Conservation (phyloP, 2,329 filamentous ascomycete genomes). For the Verticillium klebahnii region DNA sequence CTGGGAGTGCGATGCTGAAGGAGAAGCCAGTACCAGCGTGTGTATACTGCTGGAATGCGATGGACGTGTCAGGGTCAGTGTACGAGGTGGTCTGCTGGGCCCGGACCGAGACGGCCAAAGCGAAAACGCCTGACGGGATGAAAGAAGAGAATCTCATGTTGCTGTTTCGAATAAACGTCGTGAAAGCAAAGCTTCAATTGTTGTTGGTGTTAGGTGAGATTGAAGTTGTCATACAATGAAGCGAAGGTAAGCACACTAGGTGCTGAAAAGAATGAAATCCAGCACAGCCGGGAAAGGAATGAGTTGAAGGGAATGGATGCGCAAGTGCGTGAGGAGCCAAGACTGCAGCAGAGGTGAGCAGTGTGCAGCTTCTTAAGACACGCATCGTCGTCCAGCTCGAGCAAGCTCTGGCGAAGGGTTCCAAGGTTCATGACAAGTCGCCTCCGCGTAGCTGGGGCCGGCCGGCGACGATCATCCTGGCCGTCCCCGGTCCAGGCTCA, state of each 20-base stretch:
- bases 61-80: slow-evolving; percentile 6
- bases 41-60: slow-evolving; percentile 9
- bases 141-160: slow-evolving; percentile 10
- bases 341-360: too few relatives aligned
- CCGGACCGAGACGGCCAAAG: not conserved
- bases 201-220: not conserved
- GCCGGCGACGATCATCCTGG: too few relatives aligned
- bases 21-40: slow-evolving; percentile 6
- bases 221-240: not conserved
- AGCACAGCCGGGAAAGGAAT: slow-evolving; percentile 8
- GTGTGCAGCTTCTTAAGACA: too few relatives aligned
- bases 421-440: too few relatives aligned
- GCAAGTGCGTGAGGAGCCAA: too few relatives aligned
- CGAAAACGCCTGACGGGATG: slow-evolving; percentile 3
- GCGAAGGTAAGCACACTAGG: not conserved
- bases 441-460: too few relatives aligned
- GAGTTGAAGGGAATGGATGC: not conserved
- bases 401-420: too few relatives aligned
- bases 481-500: slow-evolving; percentile 8
- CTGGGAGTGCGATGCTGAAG: slow-evolving; percentile 8
- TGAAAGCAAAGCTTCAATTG: not conserved
- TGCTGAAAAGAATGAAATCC: slow-evolving; percentile 6
- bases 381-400: too few relatives aligned
- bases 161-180: not conserved
- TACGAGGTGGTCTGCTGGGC: slow-evolving; percentile 10